These are phyloP conservation scores for Xylariaceae sp. DNA, from an alignment of 2,329 filamentous ascomycete species.

Conservation along the genomic window DNA sequence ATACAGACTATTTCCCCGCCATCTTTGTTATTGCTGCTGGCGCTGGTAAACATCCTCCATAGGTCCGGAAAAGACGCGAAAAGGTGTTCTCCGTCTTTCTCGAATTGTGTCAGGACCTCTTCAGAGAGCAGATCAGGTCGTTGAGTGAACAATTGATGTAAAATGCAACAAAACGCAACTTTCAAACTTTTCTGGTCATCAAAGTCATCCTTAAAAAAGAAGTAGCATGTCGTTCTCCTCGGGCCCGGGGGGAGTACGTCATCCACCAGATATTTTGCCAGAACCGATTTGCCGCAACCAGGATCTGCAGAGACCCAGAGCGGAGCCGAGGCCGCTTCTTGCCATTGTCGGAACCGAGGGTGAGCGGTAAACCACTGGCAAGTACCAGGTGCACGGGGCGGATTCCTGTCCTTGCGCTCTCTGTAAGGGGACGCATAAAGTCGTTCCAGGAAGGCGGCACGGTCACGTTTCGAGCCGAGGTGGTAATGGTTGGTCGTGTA, in stretches of 20 bases:
- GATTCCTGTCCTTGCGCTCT: constrained; percentile 18
- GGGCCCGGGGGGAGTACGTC: constrained; percentile 16
- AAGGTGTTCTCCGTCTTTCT: constrained; percentile 14
- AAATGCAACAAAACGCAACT: constrained; percentile 5
- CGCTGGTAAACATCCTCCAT: background rate
- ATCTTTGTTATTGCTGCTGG: constrained; percentile 16
- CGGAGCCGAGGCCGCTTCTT: constrained; percentile 4
- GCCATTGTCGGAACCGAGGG: constrained; percentile 9
- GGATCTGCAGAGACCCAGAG: constrained; percentile 29
- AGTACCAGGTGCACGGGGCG: constrained; percentile 10
- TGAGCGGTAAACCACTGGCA: constrained; percentile 19
- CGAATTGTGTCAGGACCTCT: constrained; percentile 18
- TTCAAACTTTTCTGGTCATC: constrained; percentile 1
- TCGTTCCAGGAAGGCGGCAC: constrained; percentile 2
- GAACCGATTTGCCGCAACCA: constrained; percentile 42
- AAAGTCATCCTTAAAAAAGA: constrained; percentile 47
- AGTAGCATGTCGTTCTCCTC: constrained; percentile 34
- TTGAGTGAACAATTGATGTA: constrained; percentile 36
- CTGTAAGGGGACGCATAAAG: constrained; percentile 11
- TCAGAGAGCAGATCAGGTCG: constrained; percentile 22
- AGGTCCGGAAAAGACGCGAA: constrained; percentile 25
- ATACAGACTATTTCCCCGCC: constrained; percentile 28
- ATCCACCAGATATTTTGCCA: constrained; percentile 36
- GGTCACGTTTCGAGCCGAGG: constrained; percentile 1
- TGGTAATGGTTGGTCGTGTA: constrained; percentile 4